phyloP scores from a whole-genome alignment of 768 basidiomycete genomes.

The Termitomyces sp. region DNA sequence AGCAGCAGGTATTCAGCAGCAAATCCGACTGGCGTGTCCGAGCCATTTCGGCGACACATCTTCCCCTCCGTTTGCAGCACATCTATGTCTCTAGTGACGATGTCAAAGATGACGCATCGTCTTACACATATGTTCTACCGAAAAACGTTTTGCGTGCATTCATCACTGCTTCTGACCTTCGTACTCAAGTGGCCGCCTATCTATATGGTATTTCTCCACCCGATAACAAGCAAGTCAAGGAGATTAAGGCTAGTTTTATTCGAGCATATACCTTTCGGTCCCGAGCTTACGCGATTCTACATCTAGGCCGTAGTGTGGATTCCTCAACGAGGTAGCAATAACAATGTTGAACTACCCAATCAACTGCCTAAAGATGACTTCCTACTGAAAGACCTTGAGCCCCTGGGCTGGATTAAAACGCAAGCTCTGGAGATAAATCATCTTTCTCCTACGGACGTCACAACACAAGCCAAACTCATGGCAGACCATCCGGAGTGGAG shows the following conservation, averaged over 20 bases:
- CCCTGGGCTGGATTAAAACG: constrained; percentile 95
- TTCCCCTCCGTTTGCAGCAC: constrained; percentile 93
- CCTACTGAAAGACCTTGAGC: constrained; percentile 91
- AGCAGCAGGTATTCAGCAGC: constrained; percentile 97
- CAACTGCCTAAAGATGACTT: constrained; percentile 93
- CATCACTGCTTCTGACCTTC: constrained; percentile 87
- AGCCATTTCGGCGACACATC: constrained; percentile 95
- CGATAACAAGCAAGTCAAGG: constrained; percentile 97
- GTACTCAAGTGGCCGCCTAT: constrained; percentile 94
- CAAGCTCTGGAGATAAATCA: constrained; percentile 91
- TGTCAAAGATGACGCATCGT: constrained; percentile 95
- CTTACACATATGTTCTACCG: constrained; percentile 92
- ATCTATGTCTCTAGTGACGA: constrained; percentile 99
- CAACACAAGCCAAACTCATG: constrained; percentile 95
- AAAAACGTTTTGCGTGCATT: constrained; percentile 96
- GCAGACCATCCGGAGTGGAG: constrained; percentile 94
- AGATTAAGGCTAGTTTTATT: constrained; percentile 67
- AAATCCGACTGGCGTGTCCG: constrained; percentile 99
- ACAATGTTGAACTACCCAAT: constrained; percentile 84
- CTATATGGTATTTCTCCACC: constrained; percentile 90
- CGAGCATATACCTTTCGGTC: not conserved
- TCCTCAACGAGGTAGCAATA: constrained; percentile 96
- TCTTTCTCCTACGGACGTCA: constrained; percentile 88
- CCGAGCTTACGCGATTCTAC: not conserved
- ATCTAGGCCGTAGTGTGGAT: constrained; percentile 83